Base-by-base conservation (phyloP, 495 filamentous ascomycete species). In the Staphylotrichum tortipilum region DNA sequence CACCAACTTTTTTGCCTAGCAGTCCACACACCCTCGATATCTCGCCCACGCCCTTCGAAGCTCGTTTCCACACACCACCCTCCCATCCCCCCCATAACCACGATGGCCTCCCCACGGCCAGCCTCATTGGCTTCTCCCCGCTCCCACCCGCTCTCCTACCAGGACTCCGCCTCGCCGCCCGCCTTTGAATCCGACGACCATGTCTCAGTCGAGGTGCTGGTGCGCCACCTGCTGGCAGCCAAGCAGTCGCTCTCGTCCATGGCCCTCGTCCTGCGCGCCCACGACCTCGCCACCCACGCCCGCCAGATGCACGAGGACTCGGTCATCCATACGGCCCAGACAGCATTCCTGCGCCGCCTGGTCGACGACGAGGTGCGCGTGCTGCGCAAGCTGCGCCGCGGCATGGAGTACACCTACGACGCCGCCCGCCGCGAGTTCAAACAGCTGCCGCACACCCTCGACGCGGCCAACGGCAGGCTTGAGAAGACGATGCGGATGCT, bases 231-330 rank as follows among this genome's bases (percentile, higher is more conserved):
- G 23, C 77, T 96, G 14, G 83, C 83, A 34, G 86, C 94, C 3
- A 98, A 97, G 68, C 81, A 88, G 22, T 90, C 91, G 7, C 79
- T 98, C 3, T 85, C 86, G n/a, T 89, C 87, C 2, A 87, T 91
- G 56, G 78, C 70, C 39, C 81, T 89, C 54, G 88, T 96, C 34
- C 82, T 83, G 66, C 86, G 88, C 35, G 92, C 91, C 49, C 87
- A 94, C 60, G 83, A 91, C 57, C 82, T 98, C 31, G 86, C 92
- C 36, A 86, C 80, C 31, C 68, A 79, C 8, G 85, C 89, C 22
- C 82, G 89, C 35, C 70, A 76, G 21, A 77, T 86, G 21, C 69
- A 96, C 47, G 88, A 95, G 61, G 83, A 90, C 55, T 85, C 83
- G 49, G 85, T 88, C 28, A 72, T 89, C 8, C 78, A 91, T 11